Evolutionary conservation across 2,329 filamentous ascomycete genomes (phyloP).

Genomic region (Kalaharituber pfeilii): DNA sequence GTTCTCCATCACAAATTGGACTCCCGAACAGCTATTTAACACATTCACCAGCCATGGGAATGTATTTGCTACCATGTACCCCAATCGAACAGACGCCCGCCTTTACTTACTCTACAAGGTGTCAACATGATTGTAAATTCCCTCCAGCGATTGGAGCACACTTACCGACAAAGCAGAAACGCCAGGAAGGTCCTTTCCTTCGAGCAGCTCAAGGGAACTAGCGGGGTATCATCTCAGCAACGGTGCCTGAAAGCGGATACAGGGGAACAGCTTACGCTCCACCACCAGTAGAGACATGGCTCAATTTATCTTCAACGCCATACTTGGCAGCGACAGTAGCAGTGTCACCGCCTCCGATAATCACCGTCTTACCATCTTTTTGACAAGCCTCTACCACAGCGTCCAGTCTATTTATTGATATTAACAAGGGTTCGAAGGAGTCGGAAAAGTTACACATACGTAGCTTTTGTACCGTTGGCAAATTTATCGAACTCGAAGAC

Average conservation of each 20-base stretch:
- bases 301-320: slow-evolving; percentile 86
- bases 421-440: not conserved
- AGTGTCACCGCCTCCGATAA: slow-evolving; percentile 96
- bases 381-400: slow-evolving; percentile 66
- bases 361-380: slow-evolving; percentile 75
- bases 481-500: slow-evolving; percentile 97
- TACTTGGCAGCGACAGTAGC: slow-evolving; percentile 97
- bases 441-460: slow-evolving; percentile 24
- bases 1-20: not conserved
- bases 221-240: slow-evolving; percentile 9
- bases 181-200: slow-evolving; percentile 95
- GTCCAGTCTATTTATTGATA: slow-evolving; percentile 38
- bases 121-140: not conserved
- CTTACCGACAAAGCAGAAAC: slow-evolving; percentile 63
- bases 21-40: not conserved
- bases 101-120: not conserved
- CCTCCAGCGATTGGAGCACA: not conserved
- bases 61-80: not conserved
- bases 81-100: not conserved
- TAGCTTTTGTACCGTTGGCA: slow-evolving; percentile 77
- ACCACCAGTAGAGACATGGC: slow-evolving; percentile 93
- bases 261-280: slow-evolving; percentile 41
- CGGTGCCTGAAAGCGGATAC: not conserved
- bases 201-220: slow-evolving; percentile 70
- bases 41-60: not conserved